Base-by-base conservation (phyloP, 306 rosid species). In the Elaeagnus macrophylla region DNA sequence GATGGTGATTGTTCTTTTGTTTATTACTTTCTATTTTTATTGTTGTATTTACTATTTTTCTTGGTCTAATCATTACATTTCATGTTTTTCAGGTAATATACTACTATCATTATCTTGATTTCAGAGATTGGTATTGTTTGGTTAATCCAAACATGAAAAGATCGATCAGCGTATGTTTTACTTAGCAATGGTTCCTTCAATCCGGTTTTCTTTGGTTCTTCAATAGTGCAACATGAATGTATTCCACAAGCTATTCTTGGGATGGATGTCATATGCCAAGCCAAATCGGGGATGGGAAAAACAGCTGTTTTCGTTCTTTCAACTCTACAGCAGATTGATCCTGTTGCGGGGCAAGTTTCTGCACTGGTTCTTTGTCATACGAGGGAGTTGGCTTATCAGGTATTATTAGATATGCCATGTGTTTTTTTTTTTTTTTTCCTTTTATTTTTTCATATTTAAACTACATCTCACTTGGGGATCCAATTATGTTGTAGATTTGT, bases 181-280 rank as follows among this genome's bases (percentile, higher is more conserved):
- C 94, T 93, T 84, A 93, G 81, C 51, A 66, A 51, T 66, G 87
- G 84, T 80, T 76, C 82, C 79, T 71, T 77, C 70, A 74, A 67
- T 67, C 78, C 75, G 64, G 56, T 75, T 83, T 81, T 90, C 71
- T 83, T 86, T 91, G 83, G 75, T 75, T 83, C 86, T 65, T 79
- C 96, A 79, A 48, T 88, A 93, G 99, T 93, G 68, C 99, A 93
- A 93, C 99, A 93, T 41, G 99, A 93, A 63, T 93, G 99, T 76
- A 93, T 93, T 53, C 99, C 99, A 7, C 99, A 93, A 88, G 99
- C 99, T 39, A 87, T 93, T 62, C 86, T 93, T 37, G 99, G 99
- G 13, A 93, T 93, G 99, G 99, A 93, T 79, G 99, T 93, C 12
- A 75, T 93, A 66, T 93, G 99, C 48, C 99, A 93, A 79, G 99